Evolutionary conservation across 1,284 basidiomycete species (phyloP).

Genomic region (Porodaedalea pini): DNA sequence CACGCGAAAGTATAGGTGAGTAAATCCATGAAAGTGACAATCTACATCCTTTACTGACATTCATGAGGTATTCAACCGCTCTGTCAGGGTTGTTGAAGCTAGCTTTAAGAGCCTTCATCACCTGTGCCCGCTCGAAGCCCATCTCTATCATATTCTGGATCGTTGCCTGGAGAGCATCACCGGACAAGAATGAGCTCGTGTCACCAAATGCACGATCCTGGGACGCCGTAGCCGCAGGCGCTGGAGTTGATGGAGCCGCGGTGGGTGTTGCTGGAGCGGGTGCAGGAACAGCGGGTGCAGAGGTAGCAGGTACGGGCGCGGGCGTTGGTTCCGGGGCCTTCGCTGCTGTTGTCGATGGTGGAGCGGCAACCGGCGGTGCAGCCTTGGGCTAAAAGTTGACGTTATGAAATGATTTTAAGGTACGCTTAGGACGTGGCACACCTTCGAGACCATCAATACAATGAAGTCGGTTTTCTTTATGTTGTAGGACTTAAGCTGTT

Average conservation of each 20-base stretch:
- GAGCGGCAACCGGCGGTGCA: constrained; percentile 29
- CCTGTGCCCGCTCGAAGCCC: constrained; percentile 90
- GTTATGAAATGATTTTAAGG: constrained; percentile 4
- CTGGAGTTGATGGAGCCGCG: constrained; percentile 32
- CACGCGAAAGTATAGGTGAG: constrained; percentile 14
- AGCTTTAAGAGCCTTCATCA: constrained; percentile 83
- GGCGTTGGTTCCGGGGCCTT: constrained; percentile 31
- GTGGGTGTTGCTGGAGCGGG: constrained; percentile 38
- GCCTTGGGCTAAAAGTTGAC: constrained; percentile 53
- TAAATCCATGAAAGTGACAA: constrained; percentile 6
- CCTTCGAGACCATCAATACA: constrained; percentile 98
- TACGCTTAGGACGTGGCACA: constrained; percentile 33
- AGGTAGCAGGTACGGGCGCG: constrained; percentile 32
- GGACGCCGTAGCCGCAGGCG: constrained; percentile 31
- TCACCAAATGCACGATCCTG: constrained; percentile 42
- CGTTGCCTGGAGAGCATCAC: constrained; percentile 68
- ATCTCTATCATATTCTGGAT: constrained; percentile 88
- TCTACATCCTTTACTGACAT: constrained; percentile 47
- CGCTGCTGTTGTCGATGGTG: constrained; percentile 35
- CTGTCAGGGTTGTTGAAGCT: constrained; percentile 98
- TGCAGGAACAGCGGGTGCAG: constrained; percentile 35
- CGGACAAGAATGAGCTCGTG: constrained; percentile 65
- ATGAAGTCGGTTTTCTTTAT: constrained; percentile 99
- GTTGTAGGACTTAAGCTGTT: constrained; percentile 83
- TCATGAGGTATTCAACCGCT: constrained; percentile 97